Percentiles rank a stretch among this genome's conserved stretches.
Evolutionary conservation across 169 alveolate genomes (phyloP).

Genomic region (Eimeria maxima): DNA sequence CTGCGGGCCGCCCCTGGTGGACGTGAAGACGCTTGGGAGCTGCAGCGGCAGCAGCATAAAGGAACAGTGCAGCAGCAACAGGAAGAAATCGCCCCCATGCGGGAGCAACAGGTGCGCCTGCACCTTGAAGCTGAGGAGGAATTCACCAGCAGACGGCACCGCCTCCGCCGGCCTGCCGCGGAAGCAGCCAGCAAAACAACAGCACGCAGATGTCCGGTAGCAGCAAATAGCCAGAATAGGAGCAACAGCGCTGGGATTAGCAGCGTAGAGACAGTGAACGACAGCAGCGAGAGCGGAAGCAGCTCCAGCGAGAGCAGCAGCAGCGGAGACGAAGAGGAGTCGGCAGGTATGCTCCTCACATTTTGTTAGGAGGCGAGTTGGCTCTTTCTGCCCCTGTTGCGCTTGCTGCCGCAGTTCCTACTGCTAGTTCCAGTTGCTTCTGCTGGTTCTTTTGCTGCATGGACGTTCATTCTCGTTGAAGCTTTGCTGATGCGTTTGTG

Average conservation of each 20-base stretch:
- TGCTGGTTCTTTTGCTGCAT: neutral
- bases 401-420: neutral
- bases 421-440: no score
- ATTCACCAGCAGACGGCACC: neutral
- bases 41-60: conserved; percentile 72
- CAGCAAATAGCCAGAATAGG: neutral
- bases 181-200: neutral
- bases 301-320: conserved; percentile 14
- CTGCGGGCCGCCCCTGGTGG: neutral
- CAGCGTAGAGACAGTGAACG: neutral
- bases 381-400: neutral
- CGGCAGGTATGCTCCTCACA: no score
- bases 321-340: conserved; percentile 37
- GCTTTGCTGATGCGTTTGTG: no score
- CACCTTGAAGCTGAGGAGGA: conserved; percentile 38
- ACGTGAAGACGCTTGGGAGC: conserved; percentile 38
- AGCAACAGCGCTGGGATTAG: conserved; percentile 1
- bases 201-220: conserved; percentile 4
- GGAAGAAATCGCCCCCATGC: conserved; percentile 18
- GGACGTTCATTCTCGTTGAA: no score
- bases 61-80: conserved; percentile 46
- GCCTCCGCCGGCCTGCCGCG: conserved; percentile 3
- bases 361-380: no score
- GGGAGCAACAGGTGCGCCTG: conserved; percentile 36
- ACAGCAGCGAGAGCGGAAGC: conserved; percentile 39